phyloP scores from a whole-genome alignment of 2,329 filamentous ascomycete genomes.

The Penicillium aurantiogriseum region DNA sequence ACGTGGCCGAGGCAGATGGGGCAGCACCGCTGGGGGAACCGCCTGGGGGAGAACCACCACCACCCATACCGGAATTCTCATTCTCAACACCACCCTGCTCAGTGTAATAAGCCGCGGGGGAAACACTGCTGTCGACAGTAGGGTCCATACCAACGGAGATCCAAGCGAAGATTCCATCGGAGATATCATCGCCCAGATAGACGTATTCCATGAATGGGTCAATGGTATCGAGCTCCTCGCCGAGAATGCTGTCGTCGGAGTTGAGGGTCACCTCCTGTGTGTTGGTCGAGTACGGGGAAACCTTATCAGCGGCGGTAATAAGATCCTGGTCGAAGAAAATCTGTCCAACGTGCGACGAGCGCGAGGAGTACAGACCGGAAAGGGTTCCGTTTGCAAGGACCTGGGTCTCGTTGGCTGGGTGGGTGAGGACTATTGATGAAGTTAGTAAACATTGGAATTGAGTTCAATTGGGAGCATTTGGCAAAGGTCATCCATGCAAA shows the following conservation, averaged over 20 bases:
- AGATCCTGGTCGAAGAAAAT: conserved; percentile 64
- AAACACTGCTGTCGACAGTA: conserved; percentile 30
- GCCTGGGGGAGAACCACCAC: conserved; percentile 7
- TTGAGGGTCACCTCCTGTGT: conserved; percentile 51
- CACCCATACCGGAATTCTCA: conserved; percentile 20
- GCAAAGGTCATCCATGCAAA: too few relatives aligned
- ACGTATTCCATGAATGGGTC: conserved; percentile 61
- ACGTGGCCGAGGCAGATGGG: background rate
- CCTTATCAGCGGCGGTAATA: conserved; percentile 51
- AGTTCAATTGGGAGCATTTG: background rate
- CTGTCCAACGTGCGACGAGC: conserved; percentile 62
- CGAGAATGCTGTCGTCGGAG: conserved; percentile 51
- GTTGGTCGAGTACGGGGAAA: conserved; percentile 50
- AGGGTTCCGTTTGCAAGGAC: conserved; percentile 53
- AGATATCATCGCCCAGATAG: conserved; percentile 53
- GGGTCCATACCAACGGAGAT: conserved; percentile 53
- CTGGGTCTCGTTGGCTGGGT: conserved; percentile 31
- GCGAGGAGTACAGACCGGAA: conserved; percentile 41
- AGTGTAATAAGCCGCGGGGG: conserved; percentile 33
- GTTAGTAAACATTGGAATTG: background rate
- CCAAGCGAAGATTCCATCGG: conserved; percentile 56
- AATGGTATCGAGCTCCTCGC: conserved; percentile 51
- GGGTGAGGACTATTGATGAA: conserved; percentile 28
- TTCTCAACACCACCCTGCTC: conserved; percentile 37
- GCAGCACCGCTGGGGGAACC: background rate